Conservation (phyloP, 441 rosid genomes). For the Flueggea neowawraea region DNA sequence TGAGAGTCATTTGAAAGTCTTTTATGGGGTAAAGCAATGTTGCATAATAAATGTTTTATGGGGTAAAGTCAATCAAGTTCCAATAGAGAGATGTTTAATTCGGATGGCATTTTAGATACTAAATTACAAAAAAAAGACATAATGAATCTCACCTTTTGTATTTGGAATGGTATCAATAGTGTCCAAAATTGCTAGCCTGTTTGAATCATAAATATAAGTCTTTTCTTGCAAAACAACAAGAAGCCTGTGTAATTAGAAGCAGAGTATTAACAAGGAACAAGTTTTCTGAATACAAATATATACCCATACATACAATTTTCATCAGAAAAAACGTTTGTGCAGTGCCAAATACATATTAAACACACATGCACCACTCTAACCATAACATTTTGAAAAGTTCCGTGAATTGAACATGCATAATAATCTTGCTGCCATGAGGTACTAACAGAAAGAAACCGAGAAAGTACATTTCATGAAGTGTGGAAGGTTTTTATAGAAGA, state of each 20-base stretch:
- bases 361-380: too few relatives aligned
- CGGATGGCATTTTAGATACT: too few relatives aligned
- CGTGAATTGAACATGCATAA: too few relatives aligned
- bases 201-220: conserved; percentile 69
- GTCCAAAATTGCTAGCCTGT: conserved; percentile 68
- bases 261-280: background rate
- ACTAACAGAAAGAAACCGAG: too few relatives aligned
- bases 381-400: too few relatives aligned
- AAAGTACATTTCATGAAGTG: too few relatives aligned
- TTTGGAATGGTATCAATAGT: conserved; percentile 81
- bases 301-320: too few relatives aligned
- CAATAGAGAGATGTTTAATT: too few relatives aligned
- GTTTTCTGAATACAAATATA: background rate
- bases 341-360: too few relatives aligned
- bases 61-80: background rate
- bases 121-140: conserved; percentile 1
- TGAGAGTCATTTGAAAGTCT: background rate
- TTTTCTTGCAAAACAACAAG: conserved; percentile 84
- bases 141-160: conserved; percentile 53
- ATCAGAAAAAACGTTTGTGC: too few relatives aligned
- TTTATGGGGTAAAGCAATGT: background rate
- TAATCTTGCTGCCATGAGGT: too few relatives aligned
- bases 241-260: conserved; percentile 47
- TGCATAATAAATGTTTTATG: background rate
- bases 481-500: too few relatives aligned